These are phyloP conservation scores for Paraphaeosphaeria minitans DNA, from an alignment of 2,329 filamentous ascomycete genomes.

Conservation along the genomic window DNA sequence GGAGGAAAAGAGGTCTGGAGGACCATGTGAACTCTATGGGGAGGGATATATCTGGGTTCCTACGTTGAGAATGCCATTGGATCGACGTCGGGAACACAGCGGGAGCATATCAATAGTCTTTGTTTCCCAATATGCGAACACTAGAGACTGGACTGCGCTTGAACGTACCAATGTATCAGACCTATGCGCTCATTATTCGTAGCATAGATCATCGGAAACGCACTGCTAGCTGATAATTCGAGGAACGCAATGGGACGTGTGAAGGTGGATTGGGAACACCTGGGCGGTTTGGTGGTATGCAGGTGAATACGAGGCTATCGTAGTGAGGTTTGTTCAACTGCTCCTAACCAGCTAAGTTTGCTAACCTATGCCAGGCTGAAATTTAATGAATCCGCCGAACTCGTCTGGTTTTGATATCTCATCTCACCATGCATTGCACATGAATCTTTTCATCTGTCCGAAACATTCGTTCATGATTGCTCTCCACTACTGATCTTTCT, in stretches of 20 bases:
- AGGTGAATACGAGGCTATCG: too few relatives aligned
- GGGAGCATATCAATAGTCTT: too few relatives aligned
- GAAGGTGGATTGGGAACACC: too few relatives aligned
- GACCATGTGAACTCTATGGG: constrained; percentile 71
- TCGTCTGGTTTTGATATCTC: neutral
- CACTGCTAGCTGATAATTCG: too few relatives aligned
- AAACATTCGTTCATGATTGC: neutral
- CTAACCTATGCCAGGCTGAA: neutral
- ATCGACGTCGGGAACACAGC: too few relatives aligned
- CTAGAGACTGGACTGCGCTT: too few relatives aligned
- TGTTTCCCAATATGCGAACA: too few relatives aligned
- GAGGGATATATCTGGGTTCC: constrained; percentile 66
- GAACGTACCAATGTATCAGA: too few relatives aligned
- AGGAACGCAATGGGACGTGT: too few relatives aligned
- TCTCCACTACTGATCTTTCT: constrained; percentile 6
- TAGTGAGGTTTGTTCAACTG: neutral
- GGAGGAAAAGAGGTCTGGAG: constrained; percentile 66
- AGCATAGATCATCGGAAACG: too few relatives aligned
- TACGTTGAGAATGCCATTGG: constrained; percentile 42
- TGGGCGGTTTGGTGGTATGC: too few relatives aligned
- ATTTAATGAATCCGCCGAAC: neutral
- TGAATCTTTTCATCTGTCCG: neutral
- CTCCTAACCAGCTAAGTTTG: neutral
- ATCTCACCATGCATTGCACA: constrained; percentile 2
- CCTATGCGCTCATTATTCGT: too few relatives aligned